Base-by-base conservation (phyloP, 805 yeast genomes). In the Yarrowia divulgata region DNA sequence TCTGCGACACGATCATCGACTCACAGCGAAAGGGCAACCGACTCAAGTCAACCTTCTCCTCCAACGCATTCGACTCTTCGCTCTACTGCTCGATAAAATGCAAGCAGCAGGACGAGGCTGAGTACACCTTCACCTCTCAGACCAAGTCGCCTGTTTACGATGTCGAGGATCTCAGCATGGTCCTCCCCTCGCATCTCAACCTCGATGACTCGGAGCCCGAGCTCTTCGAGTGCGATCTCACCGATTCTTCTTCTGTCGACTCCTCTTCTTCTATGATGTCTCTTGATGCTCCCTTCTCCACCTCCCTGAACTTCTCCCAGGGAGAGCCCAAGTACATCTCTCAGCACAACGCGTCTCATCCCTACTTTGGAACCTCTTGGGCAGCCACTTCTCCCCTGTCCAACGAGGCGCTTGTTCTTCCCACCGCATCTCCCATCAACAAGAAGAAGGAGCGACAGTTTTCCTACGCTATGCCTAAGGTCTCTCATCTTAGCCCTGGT, bases 71-170 rank as follows among this genome's bases (percentile, higher is more conserved):
- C 50, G 71, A 52, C 54, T 60, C 72, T 34, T 71, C 67, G 46
- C 74, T 78, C 42, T 78, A 78, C 75, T 78, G 80, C 76, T 77
- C 79, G 13, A 72, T 69, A 16, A 73, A 71, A 46, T 78, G 80
- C 77, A 71, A 73, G 35, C 70, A 68, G 35, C 70, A 72, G 52
- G 80, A 78, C 57, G 68, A 63, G 48, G 46, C 45, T 16, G 57
- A 49, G 55, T 49, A 63, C 68, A 48, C 55, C 13, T 63, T 48
- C 68, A 48, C 50, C 32, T 19, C 60, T 37, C 52, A 43, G 34
- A 49, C 54, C 54, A 60, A 60, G 66, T 60, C 66, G n/a, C 66
- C 66, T 34, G 66, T 60, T 14, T 60, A 60, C 66, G 66, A 60
- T 39, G 46, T n/a, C 13, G 66, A 60, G 42, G 66, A 60, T n/a